These are phyloP conservation scores for Lomentospora prolificans DNA, from an alignment of 2,329 filamentous ascomycete species.

Conservation along the genomic window DNA sequence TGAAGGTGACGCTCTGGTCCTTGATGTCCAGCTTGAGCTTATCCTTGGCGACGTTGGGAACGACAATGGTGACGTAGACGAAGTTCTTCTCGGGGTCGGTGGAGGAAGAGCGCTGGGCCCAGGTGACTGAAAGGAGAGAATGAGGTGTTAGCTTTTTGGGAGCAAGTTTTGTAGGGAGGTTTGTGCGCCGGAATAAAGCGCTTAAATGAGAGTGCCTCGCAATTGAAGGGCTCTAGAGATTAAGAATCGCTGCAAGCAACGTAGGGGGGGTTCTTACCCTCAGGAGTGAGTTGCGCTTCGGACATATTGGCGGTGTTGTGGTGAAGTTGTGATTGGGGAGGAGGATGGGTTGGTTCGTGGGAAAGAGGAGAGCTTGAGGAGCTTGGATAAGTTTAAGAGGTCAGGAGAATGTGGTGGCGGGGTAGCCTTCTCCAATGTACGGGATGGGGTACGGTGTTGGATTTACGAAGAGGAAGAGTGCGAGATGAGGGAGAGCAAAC, in stretches of 20 bases:
- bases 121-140: constrained; percentile 58
- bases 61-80: constrained; percentile 85
- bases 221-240: no score
- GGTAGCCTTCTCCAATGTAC: not conserved
- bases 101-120: constrained; percentile 89
- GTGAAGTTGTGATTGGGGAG: constrained; percentile 9
- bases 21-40: constrained; percentile 78
- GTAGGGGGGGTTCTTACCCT: constrained; percentile 21
- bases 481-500: not conserved
- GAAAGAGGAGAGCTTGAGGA: constrained; percentile 6
- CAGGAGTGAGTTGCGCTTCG: constrained; percentile 23
- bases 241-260: not conserved
- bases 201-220: no score
- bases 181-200: no score
- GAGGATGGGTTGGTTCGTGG: constrained; percentile 14
- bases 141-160: not conserved
- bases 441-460: not conserved
- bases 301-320: constrained; percentile 16
- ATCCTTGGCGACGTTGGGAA: constrained; percentile 68
- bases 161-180: no score
- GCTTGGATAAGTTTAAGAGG: not conserved
- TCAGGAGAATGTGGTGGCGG: constrained; percentile 1
- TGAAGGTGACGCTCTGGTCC: constrained; percentile 68
- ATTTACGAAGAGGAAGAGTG: not conserved
- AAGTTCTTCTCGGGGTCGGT: constrained; percentile 81